phyloP scores from a whole-genome alignment of 1,284 basidiomycete species.

The Tremellales sp. region DNA sequence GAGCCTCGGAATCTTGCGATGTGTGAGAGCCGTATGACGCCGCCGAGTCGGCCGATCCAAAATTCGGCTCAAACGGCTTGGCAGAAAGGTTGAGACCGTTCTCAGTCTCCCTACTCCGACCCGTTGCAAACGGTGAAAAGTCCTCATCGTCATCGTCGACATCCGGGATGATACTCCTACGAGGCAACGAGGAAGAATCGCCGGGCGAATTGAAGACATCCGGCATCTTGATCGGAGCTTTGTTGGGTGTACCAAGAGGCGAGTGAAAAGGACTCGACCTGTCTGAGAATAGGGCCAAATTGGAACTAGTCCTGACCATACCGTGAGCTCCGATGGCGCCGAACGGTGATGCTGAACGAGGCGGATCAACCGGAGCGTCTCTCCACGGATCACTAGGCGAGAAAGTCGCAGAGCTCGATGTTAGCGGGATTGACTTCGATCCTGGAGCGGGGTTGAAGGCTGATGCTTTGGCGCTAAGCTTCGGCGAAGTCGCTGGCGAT shows the following conservation, averaged over 20 bases:
- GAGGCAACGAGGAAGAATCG: constrained; percentile 12
- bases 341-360: constrained; percentile 38
- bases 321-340: constrained; percentile 54
- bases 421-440: constrained; percentile 56
- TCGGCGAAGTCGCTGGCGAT: constrained; percentile 56
- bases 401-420: constrained; percentile 55
- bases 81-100: constrained; percentile 13
- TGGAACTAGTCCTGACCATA: constrained; percentile 60
- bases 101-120: constrained; percentile 27
- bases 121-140: constrained; percentile 54
- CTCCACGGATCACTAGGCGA: constrained; percentile 40
- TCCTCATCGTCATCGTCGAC: constrained; percentile 56
- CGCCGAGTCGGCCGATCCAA: constrained; percentile 8
- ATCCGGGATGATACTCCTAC: constrained; percentile 36
- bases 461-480: constrained; percentile 63
- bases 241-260: constrained; percentile 39
- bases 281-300: constrained; percentile 75
- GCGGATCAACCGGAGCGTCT: constrained; percentile 28
- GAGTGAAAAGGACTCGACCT: constrained; percentile 55
- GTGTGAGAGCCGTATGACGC: constrained; percentile 5
- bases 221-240: constrained; percentile 29
- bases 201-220: constrained; percentile 37
- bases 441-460: constrained; percentile 68
- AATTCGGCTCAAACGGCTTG: constrained; percentile 38
- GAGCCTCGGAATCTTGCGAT: constrained; percentile 45